Evolutionary conservation across 208 protist species (phyloP), one percentile per base, ranked within the genome.

Genomic region (Tritrichomonas foetus): DNA sequence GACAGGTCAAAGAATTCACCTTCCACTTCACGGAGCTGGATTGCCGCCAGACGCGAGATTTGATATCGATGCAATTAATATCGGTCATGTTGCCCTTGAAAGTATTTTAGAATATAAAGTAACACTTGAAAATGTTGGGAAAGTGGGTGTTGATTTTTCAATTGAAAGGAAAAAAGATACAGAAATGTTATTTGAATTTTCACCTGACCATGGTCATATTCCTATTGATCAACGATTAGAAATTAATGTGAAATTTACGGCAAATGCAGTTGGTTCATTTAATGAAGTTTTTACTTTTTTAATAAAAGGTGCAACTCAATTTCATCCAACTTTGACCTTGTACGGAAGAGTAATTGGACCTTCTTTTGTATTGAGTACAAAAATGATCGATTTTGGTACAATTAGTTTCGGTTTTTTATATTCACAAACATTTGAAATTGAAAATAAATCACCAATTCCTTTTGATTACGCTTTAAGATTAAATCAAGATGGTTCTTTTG

Each of bases 51-150:
- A 44, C 1, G 78, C 78, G 14, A 89, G 39, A 39, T 57, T 89
- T 89, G 14, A 30, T 57, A 27, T 89, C 33, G n/a, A 89, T 47
- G 9, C 25, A 44, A 89, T 89, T 39, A 89, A 89, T 39, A 33
- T 30, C 16, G 78, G 78, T 16, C 78, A 89, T 57, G 47, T 89
- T 89, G 33, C 27, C 33, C 78, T 89, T 36, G 78, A 89, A 30
- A 89, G 78, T 89, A 55, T 89, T 57, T 47, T 89, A n/a, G 78
- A 89, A 57, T 89, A 89, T 39, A 13, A 53, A 89, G 78, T 89
- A 36, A 53, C 30, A 53, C 5, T 89, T 1, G 14, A 53, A n/a
- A 89, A 89, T 89, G 47, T 47, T 57, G 78, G 78, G 3, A 14
- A 57, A 57, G 25, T 47, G 11, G 44, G 33, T 57, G 47, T 53